Conservation (phyloP, 2,329 filamentous ascomycete species). For the Mycosphaerella sp. region DNA sequence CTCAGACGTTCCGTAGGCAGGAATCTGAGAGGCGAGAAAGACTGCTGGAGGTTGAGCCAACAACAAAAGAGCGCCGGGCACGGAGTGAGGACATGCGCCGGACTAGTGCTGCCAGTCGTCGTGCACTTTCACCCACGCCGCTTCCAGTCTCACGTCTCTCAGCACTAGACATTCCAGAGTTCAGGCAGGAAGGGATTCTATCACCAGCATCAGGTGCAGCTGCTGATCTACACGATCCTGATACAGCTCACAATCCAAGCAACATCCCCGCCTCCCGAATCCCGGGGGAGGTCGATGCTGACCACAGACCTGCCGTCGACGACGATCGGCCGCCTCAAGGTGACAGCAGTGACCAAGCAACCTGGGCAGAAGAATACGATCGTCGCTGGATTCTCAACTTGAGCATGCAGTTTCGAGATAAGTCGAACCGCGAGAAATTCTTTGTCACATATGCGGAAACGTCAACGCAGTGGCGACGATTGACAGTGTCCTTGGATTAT, state of each 20-base stretch:
- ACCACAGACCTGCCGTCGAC: slow-evolving; percentile 11
- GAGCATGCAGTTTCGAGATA: slow-evolving; percentile 96
- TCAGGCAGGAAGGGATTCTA: slow-evolving; percentile 1
- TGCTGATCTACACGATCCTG: slow-evolving; percentile 5
- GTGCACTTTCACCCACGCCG: slow-evolving; percentile 39
- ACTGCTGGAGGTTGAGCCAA: slow-evolving; percentile 59
- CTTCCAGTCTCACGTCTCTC: slow-evolving; percentile 36
- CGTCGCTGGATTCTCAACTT: slow-evolving; percentile 85
- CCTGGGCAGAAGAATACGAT: slow-evolving; percentile 76
- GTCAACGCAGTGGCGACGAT: slow-evolving; percentile 71
- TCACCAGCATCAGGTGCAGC: slow-evolving; percentile 3
- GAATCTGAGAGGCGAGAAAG: slow-evolving; percentile 72
- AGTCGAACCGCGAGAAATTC: slow-evolving; percentile 90
- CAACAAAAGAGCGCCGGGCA: slow-evolving; percentile 62
- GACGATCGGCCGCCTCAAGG: slow-evolving; percentile 32
- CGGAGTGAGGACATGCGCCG: slow-evolving; percentile 54
- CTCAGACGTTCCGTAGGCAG: slow-evolving; percentile 74
- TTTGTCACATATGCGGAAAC: slow-evolving; percentile 89
- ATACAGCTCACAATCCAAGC: slow-evolving; percentile 7
- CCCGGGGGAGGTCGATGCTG: slow-evolving; percentile 11
- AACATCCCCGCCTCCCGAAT: slow-evolving; percentile 24
- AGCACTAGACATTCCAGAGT: slow-evolving; percentile 32
- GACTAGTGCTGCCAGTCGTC: slow-evolving; percentile 38
- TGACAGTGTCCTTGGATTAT: slow-evolving; percentile 93
- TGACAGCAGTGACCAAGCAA: slow-evolving; percentile 47